Conservation (phyloP, 75 land plant species). For the Pinus taeda region DNA sequence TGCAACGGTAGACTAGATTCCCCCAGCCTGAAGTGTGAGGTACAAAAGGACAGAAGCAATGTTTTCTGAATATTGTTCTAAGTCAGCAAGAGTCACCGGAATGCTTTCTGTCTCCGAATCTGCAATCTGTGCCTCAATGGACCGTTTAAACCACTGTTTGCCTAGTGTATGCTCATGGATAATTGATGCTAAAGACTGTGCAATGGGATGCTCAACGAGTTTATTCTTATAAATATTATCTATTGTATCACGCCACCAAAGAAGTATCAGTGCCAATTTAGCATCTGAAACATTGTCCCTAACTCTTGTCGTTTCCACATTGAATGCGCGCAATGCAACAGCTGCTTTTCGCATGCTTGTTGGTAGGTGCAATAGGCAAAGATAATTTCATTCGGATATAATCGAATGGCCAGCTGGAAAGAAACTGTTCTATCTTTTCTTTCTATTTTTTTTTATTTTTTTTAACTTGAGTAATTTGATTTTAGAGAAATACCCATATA, state of each 20-base stretch:
- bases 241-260: conserved; percentile 93
- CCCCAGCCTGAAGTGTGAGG: conserved; percentile 89
- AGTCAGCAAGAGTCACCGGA: conserved; percentile 55
- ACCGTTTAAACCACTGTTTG: conserved; percentile 86
- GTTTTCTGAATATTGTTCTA: conserved; percentile 92
- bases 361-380: conserved; percentile 85
- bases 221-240: conserved; percentile 73
- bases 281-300: conserved; percentile 80
- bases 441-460: too few species aligned
- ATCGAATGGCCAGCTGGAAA: too few species aligned
- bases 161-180: conserved; percentile 62
- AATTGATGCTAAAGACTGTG: conserved; percentile 63
- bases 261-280: conserved; percentile 78
- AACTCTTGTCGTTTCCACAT: conserved; percentile 85
- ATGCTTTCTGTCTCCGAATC: conserved; percentile 65
- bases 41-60: conserved; percentile 82
- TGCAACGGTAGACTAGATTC: conserved; percentile 79
- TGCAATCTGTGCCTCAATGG: conserved; percentile 83
- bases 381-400: too few species aligned
- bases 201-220: conserved; percentile 72
- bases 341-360: conserved; percentile 68
- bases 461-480: too few species aligned
- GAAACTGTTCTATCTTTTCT: too few species aligned
- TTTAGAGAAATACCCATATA: too few species aligned
- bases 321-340: conserved; percentile 93